phyloP scores from a whole-genome alignment of 345 rosid species.

The Lepidium sativum region DNA sequence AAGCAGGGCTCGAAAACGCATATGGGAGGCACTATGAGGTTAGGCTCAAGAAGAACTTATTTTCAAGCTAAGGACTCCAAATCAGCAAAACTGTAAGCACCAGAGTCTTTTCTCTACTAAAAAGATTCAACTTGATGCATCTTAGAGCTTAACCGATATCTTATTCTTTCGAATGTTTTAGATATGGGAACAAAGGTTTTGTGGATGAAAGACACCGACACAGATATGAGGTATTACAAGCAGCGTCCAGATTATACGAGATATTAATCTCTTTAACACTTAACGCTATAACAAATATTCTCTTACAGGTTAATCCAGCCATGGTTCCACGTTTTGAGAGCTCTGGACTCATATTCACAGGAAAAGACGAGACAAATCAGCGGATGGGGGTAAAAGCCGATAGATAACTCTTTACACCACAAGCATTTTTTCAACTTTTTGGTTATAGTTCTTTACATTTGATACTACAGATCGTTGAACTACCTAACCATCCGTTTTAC shows the following conservation, averaged over 20 bases:
- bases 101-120: not conserved
- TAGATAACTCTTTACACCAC: not conserved
- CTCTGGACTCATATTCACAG: slow-evolving; percentile 75
- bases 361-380: slow-evolving; percentile 75
- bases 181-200: slow-evolving; percentile 61
- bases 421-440: not conserved
- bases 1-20: slow-evolving; percentile 31
- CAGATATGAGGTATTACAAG: slow-evolving; percentile 68
- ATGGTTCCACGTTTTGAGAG: slow-evolving; percentile 65
- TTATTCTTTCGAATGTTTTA: slow-evolving; percentile 16
- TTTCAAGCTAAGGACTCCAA: slow-evolving; percentile 29
- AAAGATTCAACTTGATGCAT: not conserved
- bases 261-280: not conserved
- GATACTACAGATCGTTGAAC: slow-evolving; percentile 51
- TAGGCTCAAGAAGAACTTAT: slow-evolving; percentile 33
- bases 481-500: slow-evolving; percentile 64
- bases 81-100: slow-evolving; percentile 30
- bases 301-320: slow-evolving; percentile 74
- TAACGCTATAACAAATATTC: not conserved
- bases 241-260: not conserved
- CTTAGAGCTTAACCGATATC: not conserved
- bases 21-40: slow-evolving; percentile 36
- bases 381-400: slow-evolving; percentile 71
- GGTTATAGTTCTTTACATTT: slow-evolving; percentile 7
- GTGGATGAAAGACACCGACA: slow-evolving; percentile 96